These are phyloP conservation scores for Cystofilobasidium bisporidii DNA, from an alignment of 768 basidiomycete species.

Conservation along the genomic window DNA sequence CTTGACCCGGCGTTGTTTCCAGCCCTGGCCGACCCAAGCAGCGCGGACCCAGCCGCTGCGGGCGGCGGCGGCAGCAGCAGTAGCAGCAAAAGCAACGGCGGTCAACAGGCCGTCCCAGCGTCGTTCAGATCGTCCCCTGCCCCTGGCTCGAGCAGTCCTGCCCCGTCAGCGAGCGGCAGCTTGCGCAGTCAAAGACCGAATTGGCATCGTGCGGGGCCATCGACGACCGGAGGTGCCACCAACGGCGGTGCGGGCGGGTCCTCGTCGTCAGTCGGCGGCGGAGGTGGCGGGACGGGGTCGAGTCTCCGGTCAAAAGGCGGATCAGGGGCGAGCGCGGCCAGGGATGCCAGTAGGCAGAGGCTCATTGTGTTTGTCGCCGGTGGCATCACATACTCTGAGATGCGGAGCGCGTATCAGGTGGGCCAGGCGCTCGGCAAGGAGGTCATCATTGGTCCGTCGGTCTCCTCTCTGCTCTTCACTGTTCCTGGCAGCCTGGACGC, in stretches of 20 bases:
- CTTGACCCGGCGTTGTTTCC: neutral
- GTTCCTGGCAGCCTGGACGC: too few species aligned
- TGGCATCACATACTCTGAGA: constrained; percentile 92
- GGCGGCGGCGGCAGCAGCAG: too few species aligned
- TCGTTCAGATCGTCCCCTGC: neutral
- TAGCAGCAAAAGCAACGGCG: too few species aligned
- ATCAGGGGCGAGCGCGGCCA: neutral
- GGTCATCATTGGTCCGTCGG: constrained; percentile 68
- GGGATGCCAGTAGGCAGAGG: constrained; percentile 46
- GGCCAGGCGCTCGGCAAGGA: constrained; percentile 70
- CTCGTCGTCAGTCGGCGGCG: too few species aligned
- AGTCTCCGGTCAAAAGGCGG: neutral
- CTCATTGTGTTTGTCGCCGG: constrained; percentile 85
- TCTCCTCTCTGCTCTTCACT: neutral
- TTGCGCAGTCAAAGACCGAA: constrained; percentile 24
- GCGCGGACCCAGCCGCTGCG: neutral
- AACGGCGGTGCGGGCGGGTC: neutral
- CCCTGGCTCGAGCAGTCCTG: neutral
- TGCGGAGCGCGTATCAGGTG: constrained; percentile 74
- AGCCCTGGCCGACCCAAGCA: neutral
- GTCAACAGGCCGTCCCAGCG: neutral
- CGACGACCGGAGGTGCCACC: neutral
- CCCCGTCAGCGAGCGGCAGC: constrained; percentile 3
- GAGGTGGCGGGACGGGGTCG: constrained; percentile 17
- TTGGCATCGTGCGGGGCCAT: constrained; percentile 23